phyloP scores from a whole-genome alignment of 306 rosid genomes.

The Inga oerstediana region DNA sequence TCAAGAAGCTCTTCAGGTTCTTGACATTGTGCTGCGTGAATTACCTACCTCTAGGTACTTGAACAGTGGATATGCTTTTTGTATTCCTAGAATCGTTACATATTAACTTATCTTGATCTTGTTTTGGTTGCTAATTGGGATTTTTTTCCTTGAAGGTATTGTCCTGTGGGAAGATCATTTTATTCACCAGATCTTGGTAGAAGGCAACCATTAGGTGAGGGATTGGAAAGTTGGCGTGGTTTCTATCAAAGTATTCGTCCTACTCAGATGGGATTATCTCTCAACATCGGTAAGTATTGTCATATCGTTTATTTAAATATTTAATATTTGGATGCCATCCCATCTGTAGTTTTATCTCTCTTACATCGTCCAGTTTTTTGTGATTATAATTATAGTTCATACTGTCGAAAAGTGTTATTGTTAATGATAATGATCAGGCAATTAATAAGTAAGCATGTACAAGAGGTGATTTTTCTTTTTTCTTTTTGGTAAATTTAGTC shows the following conservation, averaged over 20 bases:
- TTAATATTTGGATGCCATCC: not conserved
- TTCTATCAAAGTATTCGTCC: slow-evolving; percentile 99
- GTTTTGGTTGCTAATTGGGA: not conserved
- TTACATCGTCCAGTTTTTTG: not conserved
- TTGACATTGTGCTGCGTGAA: slow-evolving; percentile 87
- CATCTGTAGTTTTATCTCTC: not conserved
- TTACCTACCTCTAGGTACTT: slow-evolving; percentile 82
- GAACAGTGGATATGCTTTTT: not conserved
- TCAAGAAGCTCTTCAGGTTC: slow-evolving; percentile 80
- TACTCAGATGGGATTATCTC: slow-evolving; percentile 96
- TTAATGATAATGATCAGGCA: not conserved
- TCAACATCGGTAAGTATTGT: slow-evolving; percentile 67
- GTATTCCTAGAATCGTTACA: not conserved
- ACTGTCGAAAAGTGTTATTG: not conserved
- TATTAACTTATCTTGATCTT: not conserved
- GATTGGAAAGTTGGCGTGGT: slow-evolving; percentile 98
- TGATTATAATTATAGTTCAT: not conserved
- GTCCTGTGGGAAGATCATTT: slow-evolving; percentile 93
- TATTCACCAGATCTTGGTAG: slow-evolving; percentile 82
- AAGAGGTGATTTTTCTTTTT: not conserved
- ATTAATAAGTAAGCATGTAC: not conserved
- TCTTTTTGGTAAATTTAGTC: not conserved
- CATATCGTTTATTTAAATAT: not conserved
- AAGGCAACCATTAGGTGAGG: slow-evolving; percentile 92
- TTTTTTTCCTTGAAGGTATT: slow-evolving; percentile 55